A percentile compares a stretch with the other conserved stretches of the same genome.
These are phyloP conservation scores for Fragilaria crotonensis DNA, from an alignment of 108 stramenopile species.

Conservation along the genomic window DNA sequence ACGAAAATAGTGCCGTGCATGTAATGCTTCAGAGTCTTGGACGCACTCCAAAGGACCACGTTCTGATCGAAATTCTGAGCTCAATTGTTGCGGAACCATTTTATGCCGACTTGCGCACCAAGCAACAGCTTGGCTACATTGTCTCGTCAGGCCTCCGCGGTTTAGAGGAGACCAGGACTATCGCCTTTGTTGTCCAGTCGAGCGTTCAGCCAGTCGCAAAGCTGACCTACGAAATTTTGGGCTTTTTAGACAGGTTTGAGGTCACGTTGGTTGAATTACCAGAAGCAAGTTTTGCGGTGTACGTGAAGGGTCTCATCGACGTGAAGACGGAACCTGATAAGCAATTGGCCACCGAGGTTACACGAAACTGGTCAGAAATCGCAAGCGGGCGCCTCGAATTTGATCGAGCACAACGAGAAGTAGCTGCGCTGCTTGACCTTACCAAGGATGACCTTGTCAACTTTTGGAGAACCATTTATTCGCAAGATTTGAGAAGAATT, in stretches of 20 bases:
- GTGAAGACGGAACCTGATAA: conserved; percentile 81
- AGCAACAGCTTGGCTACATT: conserved; percentile 92
- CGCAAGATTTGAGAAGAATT: conserved; percentile 42
- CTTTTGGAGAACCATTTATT: conserved; percentile 62
- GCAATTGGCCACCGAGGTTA: conserved; percentile 60
- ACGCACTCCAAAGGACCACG: conserved; percentile 55
- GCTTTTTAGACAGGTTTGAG: conserved; percentile 44
- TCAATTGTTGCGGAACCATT: conserved; percentile 79
- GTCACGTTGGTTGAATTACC: conserved; percentile 40
- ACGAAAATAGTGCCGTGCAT: conserved; percentile 63
- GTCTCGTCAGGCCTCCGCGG: conserved; percentile 73
- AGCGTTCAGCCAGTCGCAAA: conserved; percentile 28
- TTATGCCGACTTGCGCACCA: conserved; percentile 84
- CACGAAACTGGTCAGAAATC: conserved; percentile 82
- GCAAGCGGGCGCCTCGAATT: conserved; percentile 63
- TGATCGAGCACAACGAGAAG: conserved; percentile 63
- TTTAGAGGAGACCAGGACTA: conserved; percentile 49
- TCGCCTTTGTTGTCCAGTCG: conserved; percentile 67
- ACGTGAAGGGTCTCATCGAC: conserved; percentile 66
- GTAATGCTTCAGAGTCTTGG: conserved; percentile 62
- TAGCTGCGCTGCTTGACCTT: conserved; percentile 48
- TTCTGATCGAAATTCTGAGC: conserved; percentile 59
- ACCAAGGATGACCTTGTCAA: conserved; percentile 65
- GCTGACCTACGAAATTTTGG: conserved; percentile 37
- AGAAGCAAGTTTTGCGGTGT: conserved; percentile 48